These are phyloP conservation scores for Dionaea muscipula DNA, from an alignment of 179 eudicot genomes.

Conservation along the genomic window DNA sequence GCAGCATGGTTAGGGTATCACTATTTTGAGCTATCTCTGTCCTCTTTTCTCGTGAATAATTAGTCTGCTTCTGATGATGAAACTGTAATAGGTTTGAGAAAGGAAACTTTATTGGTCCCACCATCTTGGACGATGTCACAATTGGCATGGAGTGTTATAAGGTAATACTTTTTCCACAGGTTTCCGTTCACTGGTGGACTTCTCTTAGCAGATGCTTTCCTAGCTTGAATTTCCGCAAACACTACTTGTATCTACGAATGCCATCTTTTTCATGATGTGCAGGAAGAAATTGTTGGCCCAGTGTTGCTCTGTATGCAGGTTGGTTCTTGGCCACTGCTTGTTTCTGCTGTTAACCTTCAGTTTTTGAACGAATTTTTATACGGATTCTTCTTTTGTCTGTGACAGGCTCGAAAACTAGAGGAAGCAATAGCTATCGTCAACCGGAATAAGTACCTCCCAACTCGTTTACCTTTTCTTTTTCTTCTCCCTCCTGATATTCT, in stretches of 20 bases:
- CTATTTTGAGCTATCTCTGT: no score
- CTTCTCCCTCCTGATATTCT: no score
- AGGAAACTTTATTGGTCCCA: constrained; percentile 93
- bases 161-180: constrained; percentile 24
- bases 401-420: constrained; percentile 82
- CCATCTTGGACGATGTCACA: constrained; percentile 75
- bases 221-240: neutral
- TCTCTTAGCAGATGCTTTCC: no score
- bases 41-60: no score
- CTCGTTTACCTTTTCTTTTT: no score
- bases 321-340: neutral
- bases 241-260: neutral
- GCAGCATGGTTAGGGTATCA: no score
- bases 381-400: constrained; percentile 1
- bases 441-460: constrained; percentile 47
- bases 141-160: constrained; percentile 90
- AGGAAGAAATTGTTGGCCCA: constrained; percentile 98
- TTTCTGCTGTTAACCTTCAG: neutral
- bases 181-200: neutral
- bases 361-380: neutral
- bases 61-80: no score
- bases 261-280: constrained; percentile 4
- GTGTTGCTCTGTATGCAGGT: constrained; percentile 96
- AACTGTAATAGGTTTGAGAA: constrained; percentile 54
- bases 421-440: constrained; percentile 80